Evolutionary conservation across 177 flowering plant genomes (phyloP).

Genomic region (Vitis hybrid): DNA sequence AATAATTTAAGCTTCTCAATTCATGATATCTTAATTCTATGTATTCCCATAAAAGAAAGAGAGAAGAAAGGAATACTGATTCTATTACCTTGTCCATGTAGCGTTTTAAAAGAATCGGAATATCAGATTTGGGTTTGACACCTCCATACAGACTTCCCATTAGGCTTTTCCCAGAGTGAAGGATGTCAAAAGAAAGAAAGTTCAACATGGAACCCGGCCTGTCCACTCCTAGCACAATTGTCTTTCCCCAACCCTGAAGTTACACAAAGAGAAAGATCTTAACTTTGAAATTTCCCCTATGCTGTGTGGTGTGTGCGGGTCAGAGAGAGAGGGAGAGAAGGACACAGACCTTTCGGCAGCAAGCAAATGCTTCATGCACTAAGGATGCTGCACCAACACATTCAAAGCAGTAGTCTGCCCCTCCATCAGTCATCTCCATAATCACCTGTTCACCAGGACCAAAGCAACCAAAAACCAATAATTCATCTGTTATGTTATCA

Average conservation of each 20-base stretch:
- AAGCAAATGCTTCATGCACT: constrained; percentile 67
- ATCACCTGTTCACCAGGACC: constrained; percentile 36
- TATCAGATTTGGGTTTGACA: constrained; percentile 60
- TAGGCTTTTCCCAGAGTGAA: constrained; percentile 46
- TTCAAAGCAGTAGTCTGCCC: constrained; percentile 86
- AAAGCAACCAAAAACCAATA: background rate
- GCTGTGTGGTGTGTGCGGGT: background rate
- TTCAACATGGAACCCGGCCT: constrained; percentile 41
- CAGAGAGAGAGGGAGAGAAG: constrained; percentile 1
- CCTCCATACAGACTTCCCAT: constrained; percentile 66
- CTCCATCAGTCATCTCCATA: constrained; percentile 72
- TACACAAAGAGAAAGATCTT: background rate
- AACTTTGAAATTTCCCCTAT: background rate
- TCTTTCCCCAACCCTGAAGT: constrained; percentile 82
- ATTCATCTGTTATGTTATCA: too few species aligned
- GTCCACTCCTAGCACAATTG: constrained; percentile 60
- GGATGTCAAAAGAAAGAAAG: constrained; percentile 44
- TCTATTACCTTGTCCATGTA: constrained; percentile 57
- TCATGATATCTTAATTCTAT: too few species aligned
- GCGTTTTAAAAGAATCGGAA: constrained; percentile 47
- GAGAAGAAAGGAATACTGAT: background rate
- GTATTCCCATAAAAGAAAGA: too few species aligned
- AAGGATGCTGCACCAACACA: constrained; percentile 68
- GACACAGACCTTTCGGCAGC: constrained; percentile 56
- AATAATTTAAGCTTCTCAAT: too few species aligned